phyloP scores from a whole-genome alignment of 345 rosid genomes.

The Acer campestre region DNA sequence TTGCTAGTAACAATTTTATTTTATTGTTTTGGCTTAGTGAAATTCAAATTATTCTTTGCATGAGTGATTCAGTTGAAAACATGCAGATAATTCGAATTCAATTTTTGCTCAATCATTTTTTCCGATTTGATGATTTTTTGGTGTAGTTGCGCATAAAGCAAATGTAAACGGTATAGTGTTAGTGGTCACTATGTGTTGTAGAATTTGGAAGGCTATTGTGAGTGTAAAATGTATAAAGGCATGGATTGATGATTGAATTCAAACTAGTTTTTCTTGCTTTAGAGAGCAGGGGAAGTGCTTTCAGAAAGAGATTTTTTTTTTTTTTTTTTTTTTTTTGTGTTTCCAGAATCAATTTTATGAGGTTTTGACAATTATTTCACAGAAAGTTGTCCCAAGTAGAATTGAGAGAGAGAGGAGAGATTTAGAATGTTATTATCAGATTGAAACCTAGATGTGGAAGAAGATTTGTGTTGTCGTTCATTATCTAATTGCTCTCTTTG shows the following conservation, averaged over 20 bases:
- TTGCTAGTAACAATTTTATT: no score
- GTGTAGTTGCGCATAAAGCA: background rate
- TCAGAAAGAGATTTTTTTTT: no score
- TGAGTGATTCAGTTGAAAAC: background rate
- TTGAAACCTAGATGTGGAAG: background rate
- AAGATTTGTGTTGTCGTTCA: no score
- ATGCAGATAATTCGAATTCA: background rate
- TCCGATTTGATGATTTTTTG: background rate
- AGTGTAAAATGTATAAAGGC: background rate
- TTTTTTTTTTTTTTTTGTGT: background rate
- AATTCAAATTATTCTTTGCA: background rate
- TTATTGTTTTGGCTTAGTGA: background rate
- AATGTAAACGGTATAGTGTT: background rate
- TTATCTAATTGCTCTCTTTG: background rate
- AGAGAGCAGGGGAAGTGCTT: background rate
- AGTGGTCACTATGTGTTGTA: background rate
- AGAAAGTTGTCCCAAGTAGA: background rate
- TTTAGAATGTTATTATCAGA: background rate
- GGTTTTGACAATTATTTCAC: background rate
- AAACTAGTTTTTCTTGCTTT: background rate
- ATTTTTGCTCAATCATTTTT: background rate
- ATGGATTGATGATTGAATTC: no score
- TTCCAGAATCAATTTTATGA: background rate
- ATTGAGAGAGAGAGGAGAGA: background rate
- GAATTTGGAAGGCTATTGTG: background rate